Base-by-base conservation (phyloP, 306 rosid species). In the Nissolia schottii region DNA sequence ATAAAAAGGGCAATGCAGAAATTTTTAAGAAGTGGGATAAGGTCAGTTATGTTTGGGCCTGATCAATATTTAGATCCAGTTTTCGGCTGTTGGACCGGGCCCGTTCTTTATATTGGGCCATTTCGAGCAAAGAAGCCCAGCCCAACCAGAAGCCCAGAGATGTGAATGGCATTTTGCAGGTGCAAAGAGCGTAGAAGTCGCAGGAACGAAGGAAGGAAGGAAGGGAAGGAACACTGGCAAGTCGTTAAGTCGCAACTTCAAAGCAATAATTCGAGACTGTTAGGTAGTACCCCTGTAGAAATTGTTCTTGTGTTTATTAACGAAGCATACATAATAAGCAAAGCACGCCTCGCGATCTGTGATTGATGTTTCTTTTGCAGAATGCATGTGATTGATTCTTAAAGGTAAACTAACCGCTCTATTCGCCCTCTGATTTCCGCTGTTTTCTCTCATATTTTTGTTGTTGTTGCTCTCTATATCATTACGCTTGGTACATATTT, bases 201-300 rank as follows among this genome's bases (percentile, higher is more conserved):
- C n/a, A n/a, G n/a, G 9, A 11, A 37, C 43, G 9, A 37, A 37
- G 9, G 27, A 43, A 46, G 79, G 27, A 18, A 16, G 15, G 16
- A 38, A 24, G n/a, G n/a, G 31, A 51, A 51, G 59, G 50, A 51
- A 69, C 50, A 5, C 10, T 43, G 7, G 13, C 51, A 55, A 24
- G 10, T 37, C n/a, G 67, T 49, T 22, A 1, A 75, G 56, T 48
- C 55, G 16, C 80, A 29, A 65, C 46, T 25, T 37, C 46, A 40
- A 46, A 25, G 38, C 66, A 75, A 64, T 57, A 51, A 54, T 6
- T 46, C 41, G 77, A 22, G 59, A 78, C 77, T 78, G 77, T 76
- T 77, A 63, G 77, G 77, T 70, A 62, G 62, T 43, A 23, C 28
- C 34, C 22, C 54, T 54, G 19, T 45, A 27, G 29, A 16, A n/a